Conservation (phyloP, 306 rosid species). For the Sesbania bispinosa region DNA sequence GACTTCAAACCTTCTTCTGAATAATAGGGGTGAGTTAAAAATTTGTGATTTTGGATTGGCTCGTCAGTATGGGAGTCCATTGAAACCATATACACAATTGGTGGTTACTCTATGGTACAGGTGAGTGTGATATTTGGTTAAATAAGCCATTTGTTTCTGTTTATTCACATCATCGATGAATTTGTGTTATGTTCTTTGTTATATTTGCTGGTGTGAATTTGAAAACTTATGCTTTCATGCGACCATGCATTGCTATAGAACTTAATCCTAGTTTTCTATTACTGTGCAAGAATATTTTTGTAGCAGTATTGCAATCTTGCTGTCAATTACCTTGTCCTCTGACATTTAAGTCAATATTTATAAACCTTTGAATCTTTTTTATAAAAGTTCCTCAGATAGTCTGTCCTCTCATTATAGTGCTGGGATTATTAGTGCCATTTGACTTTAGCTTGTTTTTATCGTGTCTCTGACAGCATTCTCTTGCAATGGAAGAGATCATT, state of each 20-base stretch:
- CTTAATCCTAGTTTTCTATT: not conserved
- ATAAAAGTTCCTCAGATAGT: not conserved
- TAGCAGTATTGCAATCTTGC: not conserved
- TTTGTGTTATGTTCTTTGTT: not conserved
- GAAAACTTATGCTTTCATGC: not conserved
- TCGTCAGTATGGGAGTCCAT: slow-evolving; percentile 97
- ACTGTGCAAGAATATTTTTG: not conserved
- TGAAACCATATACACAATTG: slow-evolving; percentile 95
- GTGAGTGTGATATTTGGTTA: slow-evolving; percentile 40
- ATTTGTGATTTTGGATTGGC: slow-evolving; percentile 99
- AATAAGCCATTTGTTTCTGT: not conserved
- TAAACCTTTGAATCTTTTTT: not conserved
- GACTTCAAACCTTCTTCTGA: slow-evolving; percentile 88
- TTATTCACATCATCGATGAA: not conserved
- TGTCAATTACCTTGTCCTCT: not conserved
- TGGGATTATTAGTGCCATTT: not conserved
- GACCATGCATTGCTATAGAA: not conserved
- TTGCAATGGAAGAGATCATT: slow-evolving; percentile 19
- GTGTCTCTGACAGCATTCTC: slow-evolving; percentile 1
- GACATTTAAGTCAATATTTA: not conserved
- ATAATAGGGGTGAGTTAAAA: slow-evolving; percentile 94
- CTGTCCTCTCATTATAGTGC: not conserved
- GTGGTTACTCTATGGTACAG: slow-evolving; percentile 99
- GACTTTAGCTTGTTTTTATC: not conserved
- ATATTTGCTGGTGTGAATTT: not conserved